Base-by-base conservation (phyloP, 495 filamentous ascomycete species). In the Cudoniella acicularis region DNA sequence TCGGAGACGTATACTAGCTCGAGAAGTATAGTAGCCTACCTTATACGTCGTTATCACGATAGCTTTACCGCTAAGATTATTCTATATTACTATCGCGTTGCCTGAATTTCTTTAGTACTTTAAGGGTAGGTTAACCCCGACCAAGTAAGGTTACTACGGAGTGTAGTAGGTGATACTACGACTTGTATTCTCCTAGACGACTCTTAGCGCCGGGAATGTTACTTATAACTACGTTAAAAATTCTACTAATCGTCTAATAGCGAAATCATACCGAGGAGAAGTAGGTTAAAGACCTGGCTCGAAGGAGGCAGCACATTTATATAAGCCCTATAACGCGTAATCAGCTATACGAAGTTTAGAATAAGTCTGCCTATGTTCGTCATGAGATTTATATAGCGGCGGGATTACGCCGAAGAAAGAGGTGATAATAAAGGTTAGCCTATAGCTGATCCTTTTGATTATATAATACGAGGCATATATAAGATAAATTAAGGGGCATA, bases 71-170 rank as follows among this genome's bases (percentile, higher is more conserved):
- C 4, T 17, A 17, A 50, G 4, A 50, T 50, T 50, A 50, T 50
- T 50, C 3, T 50, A 17, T 50, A 25, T 50, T 50, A 17, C 4
- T 17, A 50, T 2, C 25, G 22, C 22, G 22, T 50, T 50, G 22
- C 48, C 48, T 50, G 22, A 50, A 50, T 50, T 50, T 50, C 48
- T 21, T 50, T 17, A 50, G 48, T 17, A 23, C 48, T 50, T 50
- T 17, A 50, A 50, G 17, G 22, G 22, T 26, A 50, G 48, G 4
- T 22, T 50, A 50, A n/a, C n/a, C n/a, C n/a, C n/a, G 4, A 2
- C 48, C 4, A 50, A 50, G 4, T 50, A 50, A 50, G 4, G 48
- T 50, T 50, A 25, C 48, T 50, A 17, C 17, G 22, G 22, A 50
- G 48, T 50, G 22, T 50, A 25, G 22, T 50, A 23, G 4, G 4